These are phyloP conservation scores for Nothophytophthora sp. DNA, from an alignment of 352 stramenopile species.

Conservation along the genomic window DNA sequence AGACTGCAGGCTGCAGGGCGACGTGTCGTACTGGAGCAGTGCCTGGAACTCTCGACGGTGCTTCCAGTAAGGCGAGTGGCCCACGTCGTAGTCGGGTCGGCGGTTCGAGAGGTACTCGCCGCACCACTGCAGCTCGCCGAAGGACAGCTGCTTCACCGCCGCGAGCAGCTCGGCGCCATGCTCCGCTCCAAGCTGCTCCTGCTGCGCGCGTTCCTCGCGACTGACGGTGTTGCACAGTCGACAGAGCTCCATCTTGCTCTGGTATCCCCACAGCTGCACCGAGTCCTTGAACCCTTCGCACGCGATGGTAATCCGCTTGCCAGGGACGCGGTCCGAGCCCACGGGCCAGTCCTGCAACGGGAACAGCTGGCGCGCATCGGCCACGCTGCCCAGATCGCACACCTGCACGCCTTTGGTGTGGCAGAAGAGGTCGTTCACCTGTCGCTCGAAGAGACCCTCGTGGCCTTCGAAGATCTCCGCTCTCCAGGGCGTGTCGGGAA, in stretches of 20 bases:
- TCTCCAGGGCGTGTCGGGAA: slow-evolving; percentile 30
- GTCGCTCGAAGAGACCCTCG: slow-evolving; percentile 34
- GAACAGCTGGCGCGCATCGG: slow-evolving; percentile 41
- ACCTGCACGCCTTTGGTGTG: slow-evolving; percentile 45
- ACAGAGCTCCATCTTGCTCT: slow-evolving; percentile 55
- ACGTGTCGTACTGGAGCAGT: slow-evolving; percentile 17
- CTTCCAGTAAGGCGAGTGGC: slow-evolving; percentile 39
- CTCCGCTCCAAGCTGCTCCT: slow-evolving; percentile 7
- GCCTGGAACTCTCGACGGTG: slow-evolving; percentile 33
- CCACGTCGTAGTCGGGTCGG: slow-evolving; percentile 20
- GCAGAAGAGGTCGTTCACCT: slow-evolving; percentile 52
- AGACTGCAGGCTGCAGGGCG: slow-evolving; percentile 25
- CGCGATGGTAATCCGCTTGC: slow-evolving; percentile 23
- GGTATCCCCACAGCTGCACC: slow-evolving; percentile 49
- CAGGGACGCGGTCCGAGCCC: slow-evolving; percentile 31
- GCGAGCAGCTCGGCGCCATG: slow-evolving; percentile 26
- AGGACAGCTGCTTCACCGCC: slow-evolving; percentile 36
- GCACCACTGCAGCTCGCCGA: slow-evolving; percentile 53
- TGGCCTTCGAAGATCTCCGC: slow-evolving; percentile 18
- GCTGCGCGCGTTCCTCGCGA: slow-evolving; percentile 22
- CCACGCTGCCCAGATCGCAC: slow-evolving; percentile 35
- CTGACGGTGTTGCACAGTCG: slow-evolving; percentile 37
- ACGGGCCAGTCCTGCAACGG: slow-evolving; percentile 42
- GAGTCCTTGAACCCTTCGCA: slow-evolving; percentile 44
- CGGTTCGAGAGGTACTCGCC: slow-evolving; percentile 32